Evolutionary conservation across 2,329 filamentous ascomycete species (phyloP).

Genomic region (Pseudohalonectria lignicola): DNA sequence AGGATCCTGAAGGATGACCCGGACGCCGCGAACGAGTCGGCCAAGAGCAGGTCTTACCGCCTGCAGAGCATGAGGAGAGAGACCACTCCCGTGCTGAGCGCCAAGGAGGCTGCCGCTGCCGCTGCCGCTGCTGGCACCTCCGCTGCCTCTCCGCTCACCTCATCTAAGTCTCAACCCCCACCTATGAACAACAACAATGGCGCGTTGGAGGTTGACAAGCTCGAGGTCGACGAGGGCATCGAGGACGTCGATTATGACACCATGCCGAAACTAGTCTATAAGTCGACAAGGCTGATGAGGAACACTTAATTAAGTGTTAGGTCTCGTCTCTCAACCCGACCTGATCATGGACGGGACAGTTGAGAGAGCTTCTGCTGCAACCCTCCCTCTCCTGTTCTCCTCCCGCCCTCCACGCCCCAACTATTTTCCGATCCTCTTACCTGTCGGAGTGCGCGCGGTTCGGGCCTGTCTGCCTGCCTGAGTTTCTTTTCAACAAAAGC

Average conservation of each 20-base stretch:
- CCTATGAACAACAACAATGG: too few relatives aligned
- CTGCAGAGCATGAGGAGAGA: conserved; percentile 42
- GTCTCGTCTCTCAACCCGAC: too few relatives aligned
- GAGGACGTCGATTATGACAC: conserved; percentile 21
- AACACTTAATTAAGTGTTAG: too few relatives aligned
- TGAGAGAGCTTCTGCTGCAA: too few relatives aligned
- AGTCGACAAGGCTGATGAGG: conserved; percentile 24
- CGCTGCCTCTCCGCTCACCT: background rate
- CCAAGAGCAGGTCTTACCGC: conserved; percentile 36
- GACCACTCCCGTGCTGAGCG: conserved; percentile 12
- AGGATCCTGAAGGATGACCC: conserved; percentile 42
- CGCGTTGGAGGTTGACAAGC: too few relatives aligned
- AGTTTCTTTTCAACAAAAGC: too few relatives aligned
- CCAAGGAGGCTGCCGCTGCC: conserved; percentile 6
- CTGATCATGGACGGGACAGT: too few relatives aligned
- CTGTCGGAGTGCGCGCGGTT: too few relatives aligned
- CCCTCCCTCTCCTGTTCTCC: too few relatives aligned
- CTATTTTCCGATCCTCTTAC: too few relatives aligned
- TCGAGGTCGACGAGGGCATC: conserved; percentile 30
- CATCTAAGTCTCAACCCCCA: background rate
- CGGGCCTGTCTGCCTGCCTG: too few relatives aligned
- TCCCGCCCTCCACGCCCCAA: too few relatives aligned
- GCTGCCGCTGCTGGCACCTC: background rate
- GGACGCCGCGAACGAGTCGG: conserved; percentile 24
- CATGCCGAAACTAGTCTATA: conserved; percentile 27